A percentile compares a stretch with the other conserved stretches of the same genome.
Conservation (phyloP, 2,329 filamentous ascomycete species). For the Beauveria bassiana region DNA sequence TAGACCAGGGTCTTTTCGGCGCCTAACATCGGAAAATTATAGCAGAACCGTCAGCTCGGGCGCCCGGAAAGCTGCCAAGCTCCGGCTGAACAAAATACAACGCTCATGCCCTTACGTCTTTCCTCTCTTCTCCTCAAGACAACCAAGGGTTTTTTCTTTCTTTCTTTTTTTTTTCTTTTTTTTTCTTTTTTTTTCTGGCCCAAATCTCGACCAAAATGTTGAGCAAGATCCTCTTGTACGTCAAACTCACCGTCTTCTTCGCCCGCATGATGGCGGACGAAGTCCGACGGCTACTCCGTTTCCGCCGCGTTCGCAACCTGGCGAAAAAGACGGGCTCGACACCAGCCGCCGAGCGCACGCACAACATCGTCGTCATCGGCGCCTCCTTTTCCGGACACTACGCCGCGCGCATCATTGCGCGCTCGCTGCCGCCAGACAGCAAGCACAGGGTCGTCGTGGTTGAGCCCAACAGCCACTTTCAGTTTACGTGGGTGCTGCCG, state of each 20-base stretch:
- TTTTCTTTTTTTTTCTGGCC: not conserved
- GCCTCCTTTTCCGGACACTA: slow-evolving; percentile 51
- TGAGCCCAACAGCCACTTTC: slow-evolving; percentile 53
- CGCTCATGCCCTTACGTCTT: not conserved
- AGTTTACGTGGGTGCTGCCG: slow-evolving; percentile 53
- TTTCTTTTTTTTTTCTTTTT: no score
- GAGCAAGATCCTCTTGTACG: slow-evolving; percentile 23
- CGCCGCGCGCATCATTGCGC: slow-evolving; percentile 39
- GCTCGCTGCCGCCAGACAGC: slow-evolving; percentile 37
- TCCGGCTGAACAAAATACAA: not conserved
- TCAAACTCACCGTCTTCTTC: slow-evolving; percentile 21
- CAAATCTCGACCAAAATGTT: slow-evolving; percentile 15
- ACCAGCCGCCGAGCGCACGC: slow-evolving; percentile 18
- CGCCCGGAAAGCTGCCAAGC: not conserved
- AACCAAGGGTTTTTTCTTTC: no score
- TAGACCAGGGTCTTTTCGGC: not conserved
- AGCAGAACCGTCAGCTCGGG: not conserved
- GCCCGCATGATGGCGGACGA: slow-evolving; percentile 18
- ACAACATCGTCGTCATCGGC: slow-evolving; percentile 48
- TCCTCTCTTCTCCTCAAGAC: no score
- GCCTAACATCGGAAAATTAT: not conserved
- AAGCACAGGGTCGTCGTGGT: slow-evolving; percentile 46
- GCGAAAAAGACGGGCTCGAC: slow-evolving; percentile 12
- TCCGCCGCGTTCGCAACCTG: slow-evolving; percentile 13
- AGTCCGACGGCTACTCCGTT: slow-evolving; percentile 15